Evolutionary conservation across 371 early-diverging fungal genomes (phyloP).

Genomic region (Mortierella sp.): DNA sequence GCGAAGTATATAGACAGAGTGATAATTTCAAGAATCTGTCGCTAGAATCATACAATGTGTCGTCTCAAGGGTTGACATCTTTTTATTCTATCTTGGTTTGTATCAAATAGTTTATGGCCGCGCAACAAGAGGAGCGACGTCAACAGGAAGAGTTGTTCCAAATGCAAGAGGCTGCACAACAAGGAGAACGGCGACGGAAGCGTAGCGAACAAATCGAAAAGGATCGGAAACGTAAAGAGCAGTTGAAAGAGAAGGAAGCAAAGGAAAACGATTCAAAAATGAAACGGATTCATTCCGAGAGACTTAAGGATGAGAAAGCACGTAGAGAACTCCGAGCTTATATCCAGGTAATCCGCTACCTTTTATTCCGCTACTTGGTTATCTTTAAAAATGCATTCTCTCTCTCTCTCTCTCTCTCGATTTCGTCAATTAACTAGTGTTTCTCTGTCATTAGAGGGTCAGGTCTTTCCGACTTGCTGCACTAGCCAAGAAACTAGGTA

Average conservation of each 20-base stretch:
- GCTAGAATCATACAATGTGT: too few species aligned
- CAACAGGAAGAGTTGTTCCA: slow-evolving; percentile 53
- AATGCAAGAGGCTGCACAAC: slow-evolving; percentile 32
- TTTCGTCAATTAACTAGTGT: neutral
- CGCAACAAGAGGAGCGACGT: slow-evolving; percentile 48
- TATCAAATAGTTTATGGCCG: slow-evolving; percentile 41
- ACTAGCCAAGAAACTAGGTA: slow-evolving; percentile 28
- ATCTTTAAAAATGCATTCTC: neutral
- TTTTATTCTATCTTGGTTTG: neutral
- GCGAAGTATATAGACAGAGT: slow-evolving; percentile 49
- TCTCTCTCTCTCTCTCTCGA: too few species aligned
- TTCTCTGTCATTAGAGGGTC: slow-evolving; percentile 21
- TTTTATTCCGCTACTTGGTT: neutral
- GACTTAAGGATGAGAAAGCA: slow-evolving; percentile 26
- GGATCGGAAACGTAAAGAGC: slow-evolving; percentile 44
- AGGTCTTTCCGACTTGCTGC: slow-evolving; percentile 30
- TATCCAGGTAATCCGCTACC: slow-evolving; percentile 25
- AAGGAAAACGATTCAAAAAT: slow-evolving; percentile 24
- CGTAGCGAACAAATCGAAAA: slow-evolving; percentile 39
- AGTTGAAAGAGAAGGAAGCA: slow-evolving; percentile 29
- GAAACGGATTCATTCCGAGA: slow-evolving; percentile 24
- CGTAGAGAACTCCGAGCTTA: slow-evolving; percentile 40
- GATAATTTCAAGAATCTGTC: neutral
- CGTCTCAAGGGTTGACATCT: neutral
- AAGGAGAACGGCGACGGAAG: slow-evolving; percentile 42